Evolutionary conservation across 306 rosid genomes (phyloP).

Genomic region (Citrullus colocynthis): DNA sequence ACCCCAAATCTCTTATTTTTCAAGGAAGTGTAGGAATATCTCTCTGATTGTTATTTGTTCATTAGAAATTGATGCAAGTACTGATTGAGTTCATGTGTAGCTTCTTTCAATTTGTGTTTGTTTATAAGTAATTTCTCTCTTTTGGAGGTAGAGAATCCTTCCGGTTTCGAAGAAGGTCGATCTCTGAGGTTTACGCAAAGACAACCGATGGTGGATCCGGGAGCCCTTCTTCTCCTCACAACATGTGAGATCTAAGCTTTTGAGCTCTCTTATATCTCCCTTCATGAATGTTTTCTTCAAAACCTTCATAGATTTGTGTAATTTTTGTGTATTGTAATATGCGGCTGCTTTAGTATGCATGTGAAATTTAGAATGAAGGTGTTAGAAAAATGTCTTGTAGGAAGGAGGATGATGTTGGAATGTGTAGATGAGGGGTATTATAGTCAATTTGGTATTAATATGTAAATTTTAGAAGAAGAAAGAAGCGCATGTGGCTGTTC

Average conservation of each 20-base stretch:
- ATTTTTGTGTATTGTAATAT: not conserved
- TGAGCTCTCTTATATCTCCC: not conserved
- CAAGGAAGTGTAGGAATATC: not conserved
- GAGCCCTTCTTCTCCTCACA: slow-evolving; percentile 54
- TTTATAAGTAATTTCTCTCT: not conserved
- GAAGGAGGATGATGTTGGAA: not conserved
- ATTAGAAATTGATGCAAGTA: not conserved
- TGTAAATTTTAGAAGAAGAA: not conserved
- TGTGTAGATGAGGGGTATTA: not conserved
- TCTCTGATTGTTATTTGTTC: not conserved
- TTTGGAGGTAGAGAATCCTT: slow-evolving; percentile 54
- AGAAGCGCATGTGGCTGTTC: not conserved
- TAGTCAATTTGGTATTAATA: not conserved
- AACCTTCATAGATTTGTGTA: not conserved
- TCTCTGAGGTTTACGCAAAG: slow-evolving; percentile 64
- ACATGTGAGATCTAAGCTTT: slow-evolving; percentile 36
- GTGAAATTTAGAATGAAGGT: not conserved
- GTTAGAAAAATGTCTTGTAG: not conserved
- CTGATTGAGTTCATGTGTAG: not conserved
- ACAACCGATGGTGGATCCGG: slow-evolving; percentile 29
- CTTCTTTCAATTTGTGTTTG: not conserved
- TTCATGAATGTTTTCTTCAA: not conserved
- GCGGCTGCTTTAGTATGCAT: not conserved
- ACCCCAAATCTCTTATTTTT: not conserved
- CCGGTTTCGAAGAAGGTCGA: slow-evolving; percentile 54